These are phyloP conservation scores for Penicillium samsonianum DNA, from an alignment of 495 filamentous ascomycete genomes.

Conservation along the genomic window DNA sequence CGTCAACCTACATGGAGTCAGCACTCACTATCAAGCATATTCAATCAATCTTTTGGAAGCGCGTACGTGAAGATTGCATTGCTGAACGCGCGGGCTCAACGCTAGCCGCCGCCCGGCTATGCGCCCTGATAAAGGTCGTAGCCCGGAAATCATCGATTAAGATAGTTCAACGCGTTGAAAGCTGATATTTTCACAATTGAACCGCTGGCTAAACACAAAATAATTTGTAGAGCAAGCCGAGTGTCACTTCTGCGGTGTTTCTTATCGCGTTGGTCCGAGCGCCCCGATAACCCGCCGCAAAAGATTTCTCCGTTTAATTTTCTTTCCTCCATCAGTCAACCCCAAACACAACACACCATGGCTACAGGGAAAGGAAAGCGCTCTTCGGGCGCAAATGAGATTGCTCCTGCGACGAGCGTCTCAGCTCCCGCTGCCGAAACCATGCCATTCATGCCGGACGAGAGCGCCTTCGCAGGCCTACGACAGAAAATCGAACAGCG, in stretches of 20 bases:
- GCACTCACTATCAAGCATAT: constrained; percentile 12
- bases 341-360: constrained; percentile 30
- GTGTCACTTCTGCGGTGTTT: constrained; percentile 18
- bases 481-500: constrained; percentile 64
- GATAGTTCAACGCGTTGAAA: not conserved
- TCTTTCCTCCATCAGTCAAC: constrained; percentile 22
- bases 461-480: constrained; percentile 60
- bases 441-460: constrained; percentile 48
- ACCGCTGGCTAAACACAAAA: constrained; percentile 9
- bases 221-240: constrained; percentile 18
- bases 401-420: constrained; percentile 18
- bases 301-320: constrained; percentile 37
- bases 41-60: constrained; percentile 5
- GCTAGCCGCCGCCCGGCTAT: constrained; percentile 14
- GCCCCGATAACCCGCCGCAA: constrained; percentile 35
- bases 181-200: constrained; percentile 3
- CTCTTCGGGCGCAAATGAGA: constrained; percentile 37
- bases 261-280: constrained; percentile 39
- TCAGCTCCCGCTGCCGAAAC: constrained; percentile 27
- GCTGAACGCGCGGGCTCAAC: constrained; percentile 19
- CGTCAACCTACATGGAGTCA: constrained; percentile 48
- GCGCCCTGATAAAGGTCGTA: constrained; percentile 10
- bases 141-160: constrained; percentile 19
- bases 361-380: constrained; percentile 46
- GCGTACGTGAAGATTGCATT: constrained; percentile 32